Percentiles rank a stretch among this genome's conserved stretches.
phyloP scores from a whole-genome alignment of 768 basidiomycete species.

The Trametes punicea region DNA sequence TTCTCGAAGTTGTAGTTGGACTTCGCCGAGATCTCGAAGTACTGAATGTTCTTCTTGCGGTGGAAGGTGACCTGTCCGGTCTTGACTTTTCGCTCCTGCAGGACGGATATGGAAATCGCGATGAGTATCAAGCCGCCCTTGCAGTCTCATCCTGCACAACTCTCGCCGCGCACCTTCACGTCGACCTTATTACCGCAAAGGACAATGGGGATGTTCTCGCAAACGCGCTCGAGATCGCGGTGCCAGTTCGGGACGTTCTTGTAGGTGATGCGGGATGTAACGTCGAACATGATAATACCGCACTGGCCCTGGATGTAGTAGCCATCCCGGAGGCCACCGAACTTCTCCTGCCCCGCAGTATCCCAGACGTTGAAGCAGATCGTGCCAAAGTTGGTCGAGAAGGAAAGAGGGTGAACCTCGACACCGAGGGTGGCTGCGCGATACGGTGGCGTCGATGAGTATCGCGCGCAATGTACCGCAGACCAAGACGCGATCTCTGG shows the following conservation, averaged over 20 bases:
- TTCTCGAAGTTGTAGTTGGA: conserved; percentile 99
- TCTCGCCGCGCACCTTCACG: conserved; percentile 74
- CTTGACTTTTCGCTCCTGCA: conserved; percentile 98
- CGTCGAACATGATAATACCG: conserved; percentile 99
- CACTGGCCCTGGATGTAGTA: conserved; percentile 98
- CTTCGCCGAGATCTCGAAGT: conserved; percentile 99
- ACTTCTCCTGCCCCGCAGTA: conserved; percentile 99
- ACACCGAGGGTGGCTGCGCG: conserved; percentile 93
- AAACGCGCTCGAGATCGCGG: conserved; percentile 98
- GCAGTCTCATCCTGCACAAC: background rate
- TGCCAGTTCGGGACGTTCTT: conserved; percentile 99
- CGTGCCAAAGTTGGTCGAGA: conserved; percentile 97
- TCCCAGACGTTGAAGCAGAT: conserved; percentile 99
- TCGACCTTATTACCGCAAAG: conserved; percentile 99
- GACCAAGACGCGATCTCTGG: conserved; percentile 17
- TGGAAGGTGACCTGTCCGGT: conserved; percentile 98
- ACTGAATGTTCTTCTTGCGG: conserved; percentile 99
- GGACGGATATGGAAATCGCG: background rate
- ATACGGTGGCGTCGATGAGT: conserved; percentile 16
- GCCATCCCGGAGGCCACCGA: conserved; percentile 96
- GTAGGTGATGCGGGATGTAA: conserved; percentile 99
- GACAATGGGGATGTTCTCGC: conserved; percentile 99
- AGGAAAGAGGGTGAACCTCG: conserved; percentile 94
- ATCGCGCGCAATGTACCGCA: background rate
- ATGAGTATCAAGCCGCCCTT: conserved; percentile 1